Evolutionary conservation across 2,329 filamentous ascomycete species (phyloP), one percentile per base, ranked within the genome.

Genomic region (Trematosphaeria pertusa): DNA sequence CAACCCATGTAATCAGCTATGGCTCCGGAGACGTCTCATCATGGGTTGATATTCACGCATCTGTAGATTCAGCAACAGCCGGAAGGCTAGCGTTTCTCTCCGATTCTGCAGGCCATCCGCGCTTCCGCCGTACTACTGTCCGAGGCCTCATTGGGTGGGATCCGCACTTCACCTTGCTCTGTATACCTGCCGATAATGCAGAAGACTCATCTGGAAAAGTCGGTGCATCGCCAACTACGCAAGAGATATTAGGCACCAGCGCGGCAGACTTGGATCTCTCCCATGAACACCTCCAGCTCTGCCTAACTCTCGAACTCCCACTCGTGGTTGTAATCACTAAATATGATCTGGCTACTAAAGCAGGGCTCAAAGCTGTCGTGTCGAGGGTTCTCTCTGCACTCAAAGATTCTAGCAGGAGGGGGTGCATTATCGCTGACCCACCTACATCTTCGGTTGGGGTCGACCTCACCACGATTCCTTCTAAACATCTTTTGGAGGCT

Each of bases 121-220:
- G 91, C 34, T 99, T 94, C 71, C 84, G 91, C 37, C 86, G 94
- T 45, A 97, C 93, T 5, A 93, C 91, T 2, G 78, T 97, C 42
- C 84, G 93, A 49, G 91, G 92, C 0, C 78, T 99, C n/a, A 82
- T 99, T 54, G 94, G 92, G 35, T 97, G 94, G 92, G 89, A 89
- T 28, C 94, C 94, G 7, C 91, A 97, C 67, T 99, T 94, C 87
- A 91, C 89, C 1, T 72, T 96, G 17, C 79, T 97, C 2, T 97
- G 95, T 58, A 85, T 97, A 51, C 86, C 91, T 36, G 91, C 90
- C 26, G 88, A 94, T 62, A 87, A 88, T 54, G 78, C 81, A 9
- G 84, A 87, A 35, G 71, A 74, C 37, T 62, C 69, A 32, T 58
- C 65, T n/a, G 65, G 69, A 3, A 72, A 65, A 48, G 60, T 62